These are phyloP conservation scores for Rhizopogon vesiculosus DNA, from an alignment of 768 basidiomycete species.

Conservation along the genomic window DNA sequence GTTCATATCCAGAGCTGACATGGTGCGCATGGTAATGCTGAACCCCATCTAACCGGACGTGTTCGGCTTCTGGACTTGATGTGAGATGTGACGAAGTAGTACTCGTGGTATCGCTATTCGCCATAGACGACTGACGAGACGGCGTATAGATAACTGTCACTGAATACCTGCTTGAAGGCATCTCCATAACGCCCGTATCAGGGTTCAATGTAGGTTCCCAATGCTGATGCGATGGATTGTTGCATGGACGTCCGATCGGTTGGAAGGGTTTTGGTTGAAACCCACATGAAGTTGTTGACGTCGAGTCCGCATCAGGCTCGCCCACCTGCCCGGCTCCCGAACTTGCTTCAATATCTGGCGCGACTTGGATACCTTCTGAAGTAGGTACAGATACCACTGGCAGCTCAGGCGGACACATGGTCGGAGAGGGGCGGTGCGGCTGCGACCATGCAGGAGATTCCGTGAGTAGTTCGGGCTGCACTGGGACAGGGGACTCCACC, in stretches of 20 bases:
- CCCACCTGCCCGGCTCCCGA: too few relatives aligned
- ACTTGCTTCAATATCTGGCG: neutral
- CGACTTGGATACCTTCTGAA: neutral
- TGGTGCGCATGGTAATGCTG: neutral
- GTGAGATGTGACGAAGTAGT: conserved; percentile 28
- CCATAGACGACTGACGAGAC: conserved; percentile 10
- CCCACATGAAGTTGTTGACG: neutral
- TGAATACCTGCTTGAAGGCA: conserved; percentile 22
- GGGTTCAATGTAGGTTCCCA: neutral
- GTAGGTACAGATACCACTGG: conserved; percentile 16
- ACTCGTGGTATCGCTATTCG: conserved; percentile 14
- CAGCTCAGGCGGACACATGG: conserved; percentile 30
- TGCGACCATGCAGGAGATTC: conserved; percentile 4
- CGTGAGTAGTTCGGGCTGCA: conserved; percentile 18
- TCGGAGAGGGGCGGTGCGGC: conserved; percentile 25
- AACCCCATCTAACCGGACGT: neutral
- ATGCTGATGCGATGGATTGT: neutral
- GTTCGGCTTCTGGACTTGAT: neutral
- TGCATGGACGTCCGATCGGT: neutral
- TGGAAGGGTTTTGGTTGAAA: neutral
- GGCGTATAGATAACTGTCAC: conserved; percentile 34
- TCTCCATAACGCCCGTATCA: conserved; percentile 13
- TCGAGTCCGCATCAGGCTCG: neutral
- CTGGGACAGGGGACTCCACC: conserved; percentile 25
- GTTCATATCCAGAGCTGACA: conserved; percentile 32